Evolutionary conservation across 139 green algal genomes (phyloP), one percentile per base, ranked within the genome.

Genomic region (Chlorokybus atmophyticus): DNA sequence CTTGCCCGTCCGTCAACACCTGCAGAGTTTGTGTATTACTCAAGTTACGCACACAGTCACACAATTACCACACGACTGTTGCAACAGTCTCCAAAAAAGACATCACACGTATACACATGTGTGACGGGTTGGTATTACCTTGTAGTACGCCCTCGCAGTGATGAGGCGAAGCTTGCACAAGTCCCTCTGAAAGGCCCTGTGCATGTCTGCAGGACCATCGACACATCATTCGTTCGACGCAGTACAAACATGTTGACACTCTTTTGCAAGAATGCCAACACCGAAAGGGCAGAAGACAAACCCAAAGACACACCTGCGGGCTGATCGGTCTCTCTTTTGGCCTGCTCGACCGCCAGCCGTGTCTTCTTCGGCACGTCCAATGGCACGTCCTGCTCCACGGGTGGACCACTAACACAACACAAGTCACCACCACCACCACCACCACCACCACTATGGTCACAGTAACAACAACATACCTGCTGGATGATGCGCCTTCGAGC

Each of bases 341-440:
- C 80, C 75, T 87, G 80, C 74, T 85, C 78, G 31, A 87, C 73
- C 38, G 82, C 84, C 49, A 83, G 64, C 14, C 70, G 66, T n/a
- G 80, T 85, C 67, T 84, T 85, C 52, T 83, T 83, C 31, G 80
- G 80, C 26, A 87, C 74, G 41, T 76, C 60, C 25, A 87, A 71
- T 1, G 80, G 80, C 27, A 83, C 77, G 32, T 87, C 80, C 66
- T 87, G 78, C 61, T 86, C 79, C 0, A 71, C 66, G 0, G 74
- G 75, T 10, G 74, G 71, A 2, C 74, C 74, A 1, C n/a, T n/a
- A n/a, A n/a, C n/a, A n/a, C n/a, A n/a, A n/a, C n/a, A n/a, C n/a
- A n/a, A n/a, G n/a, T n/a, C n/a, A n/a, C n/a, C n/a, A n/a, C n/a
- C n/a, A n/a, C n/a, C n/a, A n/a, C n/a, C n/a, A n/a, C n/a, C n/a